Evolutionary conservation across 202 grass and related monocot genomes (phyloP).

Genomic region (Zoysia matrella): DNA sequence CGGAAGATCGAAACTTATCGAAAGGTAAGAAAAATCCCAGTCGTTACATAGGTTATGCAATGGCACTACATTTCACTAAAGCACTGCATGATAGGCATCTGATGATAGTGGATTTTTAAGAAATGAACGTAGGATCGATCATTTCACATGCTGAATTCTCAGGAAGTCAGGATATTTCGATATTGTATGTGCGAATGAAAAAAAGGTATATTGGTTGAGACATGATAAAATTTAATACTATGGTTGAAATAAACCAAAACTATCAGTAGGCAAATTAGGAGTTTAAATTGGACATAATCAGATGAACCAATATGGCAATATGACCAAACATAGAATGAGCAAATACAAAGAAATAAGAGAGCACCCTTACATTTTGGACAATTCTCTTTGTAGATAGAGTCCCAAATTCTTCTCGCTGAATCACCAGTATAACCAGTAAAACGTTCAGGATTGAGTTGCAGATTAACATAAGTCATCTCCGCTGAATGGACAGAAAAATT

Average conservation of each 20-base stretch:
- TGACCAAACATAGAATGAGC: neutral
- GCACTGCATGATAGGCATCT: neutral
- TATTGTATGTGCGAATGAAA: conserved; percentile 11
- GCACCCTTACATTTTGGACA: conserved; percentile 91
- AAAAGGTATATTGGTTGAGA: neutral
- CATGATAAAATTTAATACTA: neutral
- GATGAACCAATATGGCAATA: neutral
- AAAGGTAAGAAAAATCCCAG: too few species aligned
- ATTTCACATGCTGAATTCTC: neutral
- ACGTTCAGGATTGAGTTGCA: conserved; percentile 93
- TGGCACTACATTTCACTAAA: conserved; percentile 11
- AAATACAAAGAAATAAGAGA: neutral
- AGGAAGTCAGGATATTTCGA: neutral
- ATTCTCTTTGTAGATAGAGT: conserved; percentile 94
- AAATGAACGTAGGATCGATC: neutral
- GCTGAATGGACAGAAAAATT: conserved; percentile 53
- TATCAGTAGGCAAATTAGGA: conserved; percentile 2
- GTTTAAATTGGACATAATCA: neutral
- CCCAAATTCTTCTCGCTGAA: conserved; percentile 91
- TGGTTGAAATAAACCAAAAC: neutral
- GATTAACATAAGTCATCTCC: conserved; percentile 97
- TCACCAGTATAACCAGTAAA: conserved; percentile 95
- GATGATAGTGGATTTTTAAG: conserved; percentile 2
- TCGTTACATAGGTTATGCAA: neutral
- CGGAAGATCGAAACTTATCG: too few species aligned